Evolutionary conservation across 768 basidiomycete species (phyloP).

Genomic region (Strobilomyces echinocephalus): DNA sequence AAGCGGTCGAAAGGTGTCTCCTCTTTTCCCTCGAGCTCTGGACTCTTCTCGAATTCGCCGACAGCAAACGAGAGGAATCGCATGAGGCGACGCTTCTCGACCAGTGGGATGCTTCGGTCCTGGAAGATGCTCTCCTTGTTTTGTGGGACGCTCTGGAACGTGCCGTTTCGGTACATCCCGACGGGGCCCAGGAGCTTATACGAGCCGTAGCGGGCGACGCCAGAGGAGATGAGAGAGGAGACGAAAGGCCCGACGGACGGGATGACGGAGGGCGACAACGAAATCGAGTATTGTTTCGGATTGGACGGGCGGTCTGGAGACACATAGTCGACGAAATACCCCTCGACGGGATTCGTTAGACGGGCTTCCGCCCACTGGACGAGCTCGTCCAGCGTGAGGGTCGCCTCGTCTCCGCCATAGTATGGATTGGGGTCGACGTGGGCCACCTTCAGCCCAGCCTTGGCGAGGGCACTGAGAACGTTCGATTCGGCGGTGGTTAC

Average conservation of each 20-base stretch:
- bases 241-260: constrained; percentile 77
- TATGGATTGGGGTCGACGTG: constrained; percentile 82
- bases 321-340: constrained; percentile 35
- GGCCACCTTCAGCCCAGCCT: constrained; percentile 81
- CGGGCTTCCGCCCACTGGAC: constrained; percentile 56
- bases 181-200: constrained; percentile 78
- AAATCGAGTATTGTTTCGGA: constrained; percentile 77
- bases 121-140: constrained; percentile 94
- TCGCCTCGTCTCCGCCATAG: constrained; percentile 83
- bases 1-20: constrained; percentile 57
- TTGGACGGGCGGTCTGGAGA: constrained; percentile 44
- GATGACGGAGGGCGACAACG: constrained; percentile 78
- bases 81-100: constrained; percentile 90
- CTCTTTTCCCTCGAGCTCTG: constrained; percentile 55
- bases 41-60: constrained; percentile 63
- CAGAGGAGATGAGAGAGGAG: constrained; percentile 70
- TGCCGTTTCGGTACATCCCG: constrained; percentile 49
- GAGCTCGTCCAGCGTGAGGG: constrained; percentile 77
- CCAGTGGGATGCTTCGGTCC: constrained; percentile 63
- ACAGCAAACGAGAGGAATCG: constrained; percentile 82
- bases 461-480: constrained; percentile 70
- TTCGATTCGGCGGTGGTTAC: constrained; percentile 1
- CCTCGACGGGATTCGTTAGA: constrained; percentile 15
- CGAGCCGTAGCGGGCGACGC: constrained; percentile 86
- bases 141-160: constrained; percentile 67